Evolutionary conservation across 352 stramenopile species (phyloP).

Genomic region (Phytophthora aleatoria): DNA sequence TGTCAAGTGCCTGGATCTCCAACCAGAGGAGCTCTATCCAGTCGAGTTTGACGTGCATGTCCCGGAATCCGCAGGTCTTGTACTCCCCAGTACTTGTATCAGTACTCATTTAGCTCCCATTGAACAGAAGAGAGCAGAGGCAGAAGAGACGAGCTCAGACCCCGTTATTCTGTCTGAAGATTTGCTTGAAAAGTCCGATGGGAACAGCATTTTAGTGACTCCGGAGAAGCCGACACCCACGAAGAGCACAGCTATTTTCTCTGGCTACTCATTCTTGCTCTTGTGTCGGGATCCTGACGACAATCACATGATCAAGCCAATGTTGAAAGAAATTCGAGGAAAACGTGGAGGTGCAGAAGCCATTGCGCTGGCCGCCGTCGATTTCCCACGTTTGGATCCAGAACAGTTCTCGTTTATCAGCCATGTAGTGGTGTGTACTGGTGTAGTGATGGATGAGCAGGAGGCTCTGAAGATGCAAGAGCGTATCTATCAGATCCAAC

Average conservation of each 20-base stretch:
- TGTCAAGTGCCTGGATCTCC: slow-evolving; percentile 49
- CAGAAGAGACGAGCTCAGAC: slow-evolving; percentile 7
- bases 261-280: slow-evolving; percentile 60
- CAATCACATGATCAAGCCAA: slow-evolving; percentile 40
- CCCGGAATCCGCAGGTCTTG: not conserved
- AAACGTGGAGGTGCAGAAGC: slow-evolving; percentile 39
- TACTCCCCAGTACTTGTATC: not conserved
- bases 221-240: not conserved
- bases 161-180: slow-evolving; percentile 20
- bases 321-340: slow-evolving; percentile 45
- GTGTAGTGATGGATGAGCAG: slow-evolving; percentile 42
- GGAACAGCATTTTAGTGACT: slow-evolving; percentile 15
- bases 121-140: slow-evolving; percentile 8
- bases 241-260: slow-evolving; percentile 37
- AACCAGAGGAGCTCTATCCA: slow-evolving; percentile 71
- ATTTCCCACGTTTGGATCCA: slow-evolving; percentile 56
- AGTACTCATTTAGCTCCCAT: not conserved
- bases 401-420: slow-evolving; percentile 70
- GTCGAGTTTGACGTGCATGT: slow-evolving; percentile 54
- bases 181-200: slow-evolving; percentile 21
- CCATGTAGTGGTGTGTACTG: slow-evolving; percentile 63
- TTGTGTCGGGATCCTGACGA: slow-evolving; percentile 59
- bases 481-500: slow-evolving; percentile 35
- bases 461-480: slow-evolving; percentile 37
- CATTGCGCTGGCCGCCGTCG: slow-evolving; percentile 50